Conservation (phyloP, 768 basidiomycete genomes). For the Lactarius hatsudake region DNA sequence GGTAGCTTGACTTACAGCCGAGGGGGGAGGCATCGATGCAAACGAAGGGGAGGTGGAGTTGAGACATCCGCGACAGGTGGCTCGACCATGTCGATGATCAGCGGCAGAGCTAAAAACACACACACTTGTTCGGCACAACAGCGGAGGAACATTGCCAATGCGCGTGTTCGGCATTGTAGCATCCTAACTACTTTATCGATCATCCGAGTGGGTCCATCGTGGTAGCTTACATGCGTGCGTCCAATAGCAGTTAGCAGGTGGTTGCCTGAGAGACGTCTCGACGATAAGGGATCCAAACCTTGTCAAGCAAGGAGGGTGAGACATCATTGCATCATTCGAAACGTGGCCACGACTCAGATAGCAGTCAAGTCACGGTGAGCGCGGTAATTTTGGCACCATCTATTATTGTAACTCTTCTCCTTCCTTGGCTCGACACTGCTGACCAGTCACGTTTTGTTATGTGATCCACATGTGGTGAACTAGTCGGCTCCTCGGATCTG, state of each 20-base stretch:
- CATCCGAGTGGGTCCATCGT: background rate
- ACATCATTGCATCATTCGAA: background rate
- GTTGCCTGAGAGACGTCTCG: background rate
- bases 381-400: background rate
- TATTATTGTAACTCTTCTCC: background rate
- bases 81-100: background rate
- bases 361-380: background rate
- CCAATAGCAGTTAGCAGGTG: background rate
- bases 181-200: background rate
- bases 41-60: background rate
- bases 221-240: background rate
- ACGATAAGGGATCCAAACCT: background rate
- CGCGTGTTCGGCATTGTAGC: background rate
- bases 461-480: background rate
- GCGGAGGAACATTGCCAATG: background rate
- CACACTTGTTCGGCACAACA: background rate
- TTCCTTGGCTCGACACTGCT: background rate
- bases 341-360: background rate
- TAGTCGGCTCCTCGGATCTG: background rate
- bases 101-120: no score
- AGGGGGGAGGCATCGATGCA: background rate
- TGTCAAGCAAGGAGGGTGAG: background rate
- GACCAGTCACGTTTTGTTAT: background rate
- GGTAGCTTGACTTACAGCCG: no score
- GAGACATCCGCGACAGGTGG: background rate